Base-by-base conservation (phyloP, 2,329 filamentous ascomycete genomes). In the Pezicula radicicola region DNA sequence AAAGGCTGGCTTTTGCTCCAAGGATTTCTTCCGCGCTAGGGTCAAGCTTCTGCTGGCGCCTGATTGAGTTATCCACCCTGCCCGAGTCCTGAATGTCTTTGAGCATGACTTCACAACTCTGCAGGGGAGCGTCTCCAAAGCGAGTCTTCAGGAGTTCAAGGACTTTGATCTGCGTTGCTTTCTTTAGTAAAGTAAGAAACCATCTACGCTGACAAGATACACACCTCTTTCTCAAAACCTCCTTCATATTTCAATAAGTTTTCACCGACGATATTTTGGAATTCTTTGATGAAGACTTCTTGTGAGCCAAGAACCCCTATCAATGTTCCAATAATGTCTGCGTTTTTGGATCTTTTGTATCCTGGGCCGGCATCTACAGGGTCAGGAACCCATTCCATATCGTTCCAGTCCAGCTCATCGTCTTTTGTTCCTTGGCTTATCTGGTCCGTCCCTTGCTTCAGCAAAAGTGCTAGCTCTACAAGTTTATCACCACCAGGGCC, bases 31-130 rank as follows among this genome's bases (percentile, higher is more conserved):
- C 47, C 46, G 61, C 52, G 55, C 49, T 59, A 50, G 60, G 55
- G 57, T 69, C 63, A 25, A 76, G 62, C 7, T 69, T 66, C 63
- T 77, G 72, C 37, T 74, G 74, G 51, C 76, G 78, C 40, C 83
- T 76, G 44, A 96, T 83, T 12, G 79, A 74, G 7, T 76, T 72
- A 65, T 97, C 89, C 53, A 95, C 82, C 40, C 83, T 80, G 55
- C 80, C 79, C 1, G 91, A 96, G 64, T 97, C 92, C 58, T 88
- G 81, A 35, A 97, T 88, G 67, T 99, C 94, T 57, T 88, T 89
- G 52, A 99, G 81, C 94, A 99, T 99, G 63, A 99, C 94, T 66
- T 99, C 93, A 69, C 92, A 97, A 46, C 89, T 89, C 67, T 97
- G 94, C 43, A 99, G 75, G 15, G 90, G 85, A 27, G 81, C 79